phyloP scores from a whole-genome alignment of 2,329 filamentous ascomycete species.

The Cladosporium sp. region DNA sequence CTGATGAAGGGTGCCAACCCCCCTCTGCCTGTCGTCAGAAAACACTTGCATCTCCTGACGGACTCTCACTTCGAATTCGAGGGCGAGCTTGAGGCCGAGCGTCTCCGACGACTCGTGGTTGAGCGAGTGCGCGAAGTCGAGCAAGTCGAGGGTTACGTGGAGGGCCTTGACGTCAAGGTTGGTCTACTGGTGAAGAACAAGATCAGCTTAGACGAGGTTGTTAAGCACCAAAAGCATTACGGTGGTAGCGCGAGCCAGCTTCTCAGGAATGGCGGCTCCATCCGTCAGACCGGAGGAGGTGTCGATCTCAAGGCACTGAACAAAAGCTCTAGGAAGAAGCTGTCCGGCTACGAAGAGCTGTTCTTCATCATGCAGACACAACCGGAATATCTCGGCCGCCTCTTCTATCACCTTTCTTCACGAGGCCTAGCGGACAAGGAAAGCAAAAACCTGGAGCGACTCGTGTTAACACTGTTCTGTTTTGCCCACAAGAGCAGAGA shows the following conservation, averaged over 20 bases:
- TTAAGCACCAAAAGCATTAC: slow-evolving; percentile 94
- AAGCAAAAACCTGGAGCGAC: slow-evolving; percentile 81
- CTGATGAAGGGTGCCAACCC: slow-evolving; percentile 94
- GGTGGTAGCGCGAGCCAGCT: slow-evolving; percentile 55
- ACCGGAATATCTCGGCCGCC: slow-evolving; percentile 82
- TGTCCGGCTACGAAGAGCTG: slow-evolving; percentile 94
- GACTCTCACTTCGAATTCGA: slow-evolving; percentile 99
- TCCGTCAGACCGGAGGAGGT: slow-evolving; percentile 67
- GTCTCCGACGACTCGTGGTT: slow-evolving; percentile 89
- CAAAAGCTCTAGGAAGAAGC: slow-evolving; percentile 90
- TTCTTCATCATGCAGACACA: slow-evolving; percentile 98
- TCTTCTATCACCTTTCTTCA: slow-evolving; percentile 81
- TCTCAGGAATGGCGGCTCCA: slow-evolving; percentile 26
- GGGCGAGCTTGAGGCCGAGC: slow-evolving; percentile 95
- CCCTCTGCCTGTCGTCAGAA: slow-evolving; percentile 93
- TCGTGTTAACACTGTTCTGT: slow-evolving; percentile 95
- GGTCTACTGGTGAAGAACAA: slow-evolving; percentile 98
- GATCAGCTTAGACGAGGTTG: slow-evolving; percentile 95
- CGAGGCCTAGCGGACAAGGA: slow-evolving; percentile 85
- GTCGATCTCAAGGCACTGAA: slow-evolving; percentile 95
- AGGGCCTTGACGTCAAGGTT: slow-evolving; percentile 98
- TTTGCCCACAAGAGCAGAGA: slow-evolving; percentile 96
- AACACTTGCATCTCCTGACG: slow-evolving; percentile 95
- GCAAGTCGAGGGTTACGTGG: slow-evolving; percentile 94
- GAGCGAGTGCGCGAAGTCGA: slow-evolving; percentile 97